These are phyloP conservation scores for Physcomitrium patens DNA, from an alignment of 225 moss, liverwort and hornwort genomes.

Conservation along the genomic window DNA sequence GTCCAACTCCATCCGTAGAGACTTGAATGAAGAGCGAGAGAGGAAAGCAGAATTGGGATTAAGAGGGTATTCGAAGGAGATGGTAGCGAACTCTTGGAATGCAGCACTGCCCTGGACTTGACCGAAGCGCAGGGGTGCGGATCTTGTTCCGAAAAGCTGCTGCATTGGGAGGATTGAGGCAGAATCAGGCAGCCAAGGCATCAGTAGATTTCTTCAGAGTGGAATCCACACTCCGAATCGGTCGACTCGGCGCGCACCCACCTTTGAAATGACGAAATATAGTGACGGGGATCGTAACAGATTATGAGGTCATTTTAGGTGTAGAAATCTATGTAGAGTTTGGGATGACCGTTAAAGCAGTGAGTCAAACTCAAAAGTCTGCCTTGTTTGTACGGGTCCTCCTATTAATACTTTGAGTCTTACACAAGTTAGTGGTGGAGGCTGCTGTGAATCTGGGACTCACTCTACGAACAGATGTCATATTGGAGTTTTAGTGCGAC, in stretches of 20 bases:
- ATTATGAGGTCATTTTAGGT: constrained; percentile 66
- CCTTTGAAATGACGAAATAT: constrained; percentile 12
- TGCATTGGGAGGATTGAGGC: not conserved
- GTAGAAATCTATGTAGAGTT: constrained; percentile 72
- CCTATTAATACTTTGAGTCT: constrained; percentile 61
- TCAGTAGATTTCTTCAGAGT: constrained; percentile 4
- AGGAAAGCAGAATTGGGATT: not conserved
- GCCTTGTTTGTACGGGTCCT: constrained; percentile 67
- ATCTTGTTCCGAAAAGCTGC: not conserved
- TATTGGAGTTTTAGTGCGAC: constrained; percentile 64
- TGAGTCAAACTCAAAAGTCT: constrained; percentile 64
- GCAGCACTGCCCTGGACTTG: constrained; percentile 22
- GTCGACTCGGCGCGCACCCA: not conserved
- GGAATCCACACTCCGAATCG: not conserved
- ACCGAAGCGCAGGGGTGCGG: not conserved
- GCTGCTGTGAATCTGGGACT: constrained; percentile 61
- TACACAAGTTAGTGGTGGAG: constrained; percentile 62
- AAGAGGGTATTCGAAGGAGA: not conserved
- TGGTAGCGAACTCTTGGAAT: not conserved
- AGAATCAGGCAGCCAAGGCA: not conserved
- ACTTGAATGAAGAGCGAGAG: not conserved
- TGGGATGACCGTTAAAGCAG: constrained; percentile 59
- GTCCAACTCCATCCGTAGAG: no score
- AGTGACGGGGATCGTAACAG: constrained; percentile 18
- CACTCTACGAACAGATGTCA: constrained; percentile 54